phyloP scores from a whole-genome alignment of 108 stramenopile genomes.

The Cyclotella cryptica region DNA sequence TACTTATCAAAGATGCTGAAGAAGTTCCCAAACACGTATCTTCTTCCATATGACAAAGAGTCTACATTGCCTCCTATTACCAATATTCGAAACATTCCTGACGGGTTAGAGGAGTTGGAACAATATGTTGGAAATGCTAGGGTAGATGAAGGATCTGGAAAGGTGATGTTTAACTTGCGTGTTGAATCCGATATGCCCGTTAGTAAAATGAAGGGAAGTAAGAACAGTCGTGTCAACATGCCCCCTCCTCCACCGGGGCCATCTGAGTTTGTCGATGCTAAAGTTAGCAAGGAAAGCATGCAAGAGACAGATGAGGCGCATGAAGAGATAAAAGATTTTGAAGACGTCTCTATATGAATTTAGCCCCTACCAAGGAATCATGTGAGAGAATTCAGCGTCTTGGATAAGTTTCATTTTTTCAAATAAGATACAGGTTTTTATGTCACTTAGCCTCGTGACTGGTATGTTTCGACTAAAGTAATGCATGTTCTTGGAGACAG shows the following conservation, averaged over 20 bases:
- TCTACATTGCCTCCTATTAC: constrained; percentile 40
- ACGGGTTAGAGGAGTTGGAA: constrained; percentile 37
- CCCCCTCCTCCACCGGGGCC: background rate
- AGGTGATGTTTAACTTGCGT: constrained; percentile 50
- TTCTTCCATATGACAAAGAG: constrained; percentile 48
- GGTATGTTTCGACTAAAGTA: too few relatives aligned
- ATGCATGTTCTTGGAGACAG: too few relatives aligned
- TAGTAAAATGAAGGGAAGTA: constrained; percentile 46
- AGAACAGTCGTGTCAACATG: background rate
- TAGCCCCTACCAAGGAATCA: too few relatives aligned
- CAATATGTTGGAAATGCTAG: constrained; percentile 48
- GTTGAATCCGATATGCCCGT: constrained; percentile 47
- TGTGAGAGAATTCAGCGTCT: too few relatives aligned
- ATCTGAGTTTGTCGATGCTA: background rate
- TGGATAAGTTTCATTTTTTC: too few relatives aligned
- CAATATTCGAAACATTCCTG: constrained; percentile 48
- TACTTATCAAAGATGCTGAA: constrained; percentile 47
- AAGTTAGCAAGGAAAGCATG: background rate
- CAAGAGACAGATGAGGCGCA: background rate
- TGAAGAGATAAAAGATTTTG: constrained; percentile 1
- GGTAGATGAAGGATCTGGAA: constrained; percentile 41
- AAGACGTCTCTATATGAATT: constrained; percentile 1
- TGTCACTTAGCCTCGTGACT: too few relatives aligned
- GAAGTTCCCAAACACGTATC: constrained; percentile 44
- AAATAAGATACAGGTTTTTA: too few relatives aligned